phyloP scores from a whole-genome alignment of 2,329 filamentous ascomycete genomes.

The Arachnomyces sp. region DNA sequence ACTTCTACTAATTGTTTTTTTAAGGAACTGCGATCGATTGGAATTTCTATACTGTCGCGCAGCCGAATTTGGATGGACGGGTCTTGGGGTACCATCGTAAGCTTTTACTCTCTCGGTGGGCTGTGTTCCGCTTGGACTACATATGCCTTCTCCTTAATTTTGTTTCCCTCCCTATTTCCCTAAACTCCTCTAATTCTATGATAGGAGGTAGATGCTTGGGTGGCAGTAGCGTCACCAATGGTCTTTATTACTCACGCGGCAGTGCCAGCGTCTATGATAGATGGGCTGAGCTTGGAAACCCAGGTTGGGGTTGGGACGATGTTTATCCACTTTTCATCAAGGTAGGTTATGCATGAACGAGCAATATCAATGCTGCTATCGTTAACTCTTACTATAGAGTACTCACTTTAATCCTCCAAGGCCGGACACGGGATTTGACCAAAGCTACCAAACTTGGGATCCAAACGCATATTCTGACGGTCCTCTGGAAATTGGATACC shows the following conservation, averaged over 20 bases:
- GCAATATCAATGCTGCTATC: neutral
- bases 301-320: slow-evolving; percentile 14
- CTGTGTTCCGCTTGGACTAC: neutral
- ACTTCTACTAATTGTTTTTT: neutral
- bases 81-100: slow-evolving; percentile 10
- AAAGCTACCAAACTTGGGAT: slow-evolving; percentile 23
- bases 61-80: slow-evolving; percentile 8
- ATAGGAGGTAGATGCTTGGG: slow-evolving; percentile 10
- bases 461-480: slow-evolving; percentile 14
- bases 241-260: slow-evolving; percentile 11
- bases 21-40: slow-evolving; percentile 24
- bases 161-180: neutral
- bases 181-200: neutral
- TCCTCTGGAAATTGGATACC: slow-evolving; percentile 17
- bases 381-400: slow-evolving; percentile 1
- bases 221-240: slow-evolving; percentile 12
- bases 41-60: slow-evolving; percentile 17
- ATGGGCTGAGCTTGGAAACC: slow-evolving; percentile 12
- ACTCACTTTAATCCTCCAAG: slow-evolving; percentile 24
- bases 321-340: slow-evolving; percentile 6
- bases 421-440: slow-evolving; percentile 17
- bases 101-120: neutral
- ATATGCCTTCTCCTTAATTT: neutral
- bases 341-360: neutral
- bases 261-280: slow-evolving; percentile 12